A percentile compares a stretch with the other conserved stretches of the same genome.
These are phyloP conservation scores for Salix viminalis DNA, from an alignment of 345 rosid species.

Conservation along the genomic window DNA sequence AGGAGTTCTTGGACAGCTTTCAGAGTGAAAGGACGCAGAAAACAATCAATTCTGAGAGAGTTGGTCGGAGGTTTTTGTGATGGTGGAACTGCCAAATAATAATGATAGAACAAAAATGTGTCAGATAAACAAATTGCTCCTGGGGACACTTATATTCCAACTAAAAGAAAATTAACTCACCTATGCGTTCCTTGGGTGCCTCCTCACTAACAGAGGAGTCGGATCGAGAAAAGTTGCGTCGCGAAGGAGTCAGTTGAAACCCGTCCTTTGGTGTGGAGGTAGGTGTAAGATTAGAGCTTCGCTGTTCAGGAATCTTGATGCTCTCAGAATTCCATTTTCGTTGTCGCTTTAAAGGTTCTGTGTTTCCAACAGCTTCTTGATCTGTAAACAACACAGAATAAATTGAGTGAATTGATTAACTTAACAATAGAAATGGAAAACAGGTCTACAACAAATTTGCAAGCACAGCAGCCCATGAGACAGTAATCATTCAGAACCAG, in stretches of 20 bases:
- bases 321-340: constrained; percentile 82
- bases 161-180: constrained; percentile 40
- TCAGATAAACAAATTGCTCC: constrained; percentile 2
- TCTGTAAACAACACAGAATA: constrained; percentile 34
- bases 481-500: background rate
- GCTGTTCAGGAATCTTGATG: constrained; percentile 57
- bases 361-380: constrained; percentile 56
- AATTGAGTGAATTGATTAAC: background rate
- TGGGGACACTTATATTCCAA: background rate
- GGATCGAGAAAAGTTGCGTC: constrained; percentile 58
- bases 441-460: background rate
- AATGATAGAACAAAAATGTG: constrained; percentile 2
- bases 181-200: constrained; percentile 73
- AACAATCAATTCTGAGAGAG: constrained; percentile 80
- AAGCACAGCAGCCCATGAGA: background rate
- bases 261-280: constrained; percentile 54
- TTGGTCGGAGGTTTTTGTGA: constrained; percentile 71
- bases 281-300: constrained; percentile 40
- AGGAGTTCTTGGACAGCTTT: constrained; percentile 96
- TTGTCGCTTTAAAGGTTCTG: constrained; percentile 79
- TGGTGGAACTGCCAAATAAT: constrained; percentile 64
- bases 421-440: background rate
- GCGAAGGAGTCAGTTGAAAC: constrained; percentile 38
- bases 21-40: constrained; percentile 92
- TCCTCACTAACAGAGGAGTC: constrained; percentile 62